Evolutionary conservation across 2,329 filamentous ascomycete genomes (phyloP), one percentile per base, ranked within the genome.

Genomic region (Stagonosporopsis cucurbitacearum): DNA sequence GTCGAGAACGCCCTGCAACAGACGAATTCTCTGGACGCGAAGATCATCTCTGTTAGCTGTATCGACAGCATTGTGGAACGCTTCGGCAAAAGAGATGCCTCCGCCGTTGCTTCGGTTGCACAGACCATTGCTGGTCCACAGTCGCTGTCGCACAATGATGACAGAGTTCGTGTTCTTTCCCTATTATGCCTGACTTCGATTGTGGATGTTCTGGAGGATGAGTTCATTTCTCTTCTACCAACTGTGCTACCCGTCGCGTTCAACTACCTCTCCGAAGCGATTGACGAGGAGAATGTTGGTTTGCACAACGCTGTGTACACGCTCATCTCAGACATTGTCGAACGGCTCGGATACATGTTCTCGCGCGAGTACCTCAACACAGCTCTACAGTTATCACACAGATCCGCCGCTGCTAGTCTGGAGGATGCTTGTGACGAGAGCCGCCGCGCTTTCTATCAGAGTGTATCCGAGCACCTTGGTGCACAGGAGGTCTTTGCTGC

Each of bases 21-120:
- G 45, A 89, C 90, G 6, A 80, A 84, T 28, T 88, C 95, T 63
- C 84, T 89, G 49, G 82, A 86, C 25, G 88, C 95, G 73, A 92
- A 94, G 77, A 88, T 92, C 67, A 92, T 91, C 11, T 91, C 93
- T 1, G 88, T 99, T 59, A 87, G 88, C 32, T 98, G 94, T 66
- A 88, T 98, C 40, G 93, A 97, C 77, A 91, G 91, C 75, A 96
- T 99, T 60, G 86, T 91, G 2, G 93, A 97, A 77, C 94, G 94
- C 74, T 98, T 96, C 73, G 96, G 95, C 64, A 96, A 95, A 80
- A 96, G 93, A 74, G 91, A 96, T 68, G 82, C 89, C 1, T 86
- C 89, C 63, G 88, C 87, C 40, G 89, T 96, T 40, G 82, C 89
- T 23, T 84, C 85, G 4, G 89, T 92, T 5, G 91, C 92, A 4